Base-by-base conservation (phyloP, 202 grass and related monocot genomes). In the Elaeis oleifera region DNA sequence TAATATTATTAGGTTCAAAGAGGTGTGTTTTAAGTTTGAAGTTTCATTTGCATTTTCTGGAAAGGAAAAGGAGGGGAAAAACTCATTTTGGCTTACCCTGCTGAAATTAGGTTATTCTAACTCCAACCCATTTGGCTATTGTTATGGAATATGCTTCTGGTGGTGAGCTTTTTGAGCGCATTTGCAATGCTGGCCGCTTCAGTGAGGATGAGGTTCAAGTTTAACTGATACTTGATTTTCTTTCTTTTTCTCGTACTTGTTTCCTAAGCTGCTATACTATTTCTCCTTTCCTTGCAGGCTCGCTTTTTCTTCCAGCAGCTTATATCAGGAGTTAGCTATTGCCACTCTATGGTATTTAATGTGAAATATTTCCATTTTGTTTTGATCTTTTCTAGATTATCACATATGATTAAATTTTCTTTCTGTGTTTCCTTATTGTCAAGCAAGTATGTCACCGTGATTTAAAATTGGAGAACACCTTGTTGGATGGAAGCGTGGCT, bases 401-500 rank as follows among this genome's bases (percentile, higher is more conserved):
- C 18, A 18, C 51, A 21, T 32, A 9, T 50, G 21, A 32, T 23
- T 20, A 53, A 65, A 31, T 77, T 16, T 67, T 84, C 50, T 74
- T 55, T 14, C 3, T 64, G 60, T 6, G 21, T 57, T 49, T n/a
- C 48, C 52, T 54, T 19, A 44, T 44, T 68, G 61, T 89, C 68
- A 85, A 95, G 90, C 90, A 95, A 95, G 90, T 95, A 79, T 95
- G 90, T 69, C 91, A 96, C 73, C 80, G 91, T 71, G 91, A 96
- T 80, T 77, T 96, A 75, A 96, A 96, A 79, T 71, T 96, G 76
- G 91, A 96, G 68, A 96, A 96, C 65, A 86, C 89, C 57, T 80
- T 96, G 62, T 69, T 96, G 51, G 91, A 96, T 83, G 91, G 91
- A 56, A 96, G 81, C 65, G 64, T 84, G 5, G 91, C 91, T 58